These are phyloP conservation scores for Rhododendron kiyosumense DNA, from an alignment of 148 eudicot genomes.

Conservation along the genomic window DNA sequence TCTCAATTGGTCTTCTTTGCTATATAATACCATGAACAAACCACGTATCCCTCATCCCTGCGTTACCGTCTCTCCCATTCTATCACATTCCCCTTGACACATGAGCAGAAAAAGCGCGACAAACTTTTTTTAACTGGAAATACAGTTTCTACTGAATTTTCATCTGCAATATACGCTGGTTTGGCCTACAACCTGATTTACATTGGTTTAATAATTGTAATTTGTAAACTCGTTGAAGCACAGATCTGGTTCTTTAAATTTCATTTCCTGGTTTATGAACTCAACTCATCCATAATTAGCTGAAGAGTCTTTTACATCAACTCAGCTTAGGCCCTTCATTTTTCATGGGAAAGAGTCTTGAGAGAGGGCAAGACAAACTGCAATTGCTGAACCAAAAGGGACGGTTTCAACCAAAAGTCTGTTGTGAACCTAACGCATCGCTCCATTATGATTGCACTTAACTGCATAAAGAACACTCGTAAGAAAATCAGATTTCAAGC, in stretches of 20 bases:
- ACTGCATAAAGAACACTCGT: background rate
- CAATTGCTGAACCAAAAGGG: too few species aligned
- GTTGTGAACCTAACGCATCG: background rate
- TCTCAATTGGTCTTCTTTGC: too few species aligned
- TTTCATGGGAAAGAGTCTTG: too few species aligned
- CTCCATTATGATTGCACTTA: background rate
- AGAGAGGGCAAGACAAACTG: too few species aligned
- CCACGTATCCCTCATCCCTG: too few species aligned
- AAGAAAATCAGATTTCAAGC: background rate
- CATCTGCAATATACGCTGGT: background rate
- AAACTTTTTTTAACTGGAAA: background rate
- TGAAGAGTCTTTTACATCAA: background rate
- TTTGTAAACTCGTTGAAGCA: background rate
- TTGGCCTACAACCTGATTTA: background rate
- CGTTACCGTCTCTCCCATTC: too few species aligned
- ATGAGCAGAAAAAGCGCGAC: background rate
- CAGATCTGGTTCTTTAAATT: background rate
- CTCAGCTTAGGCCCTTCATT: background rate
- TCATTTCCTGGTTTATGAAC: background rate
- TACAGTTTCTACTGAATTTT: background rate
- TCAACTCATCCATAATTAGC: background rate
- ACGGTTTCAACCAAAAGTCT: background rate
- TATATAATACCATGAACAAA: too few species aligned
- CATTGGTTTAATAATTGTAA: background rate
- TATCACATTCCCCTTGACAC: too few species aligned